Evolutionary conservation across 179 eudicot genomes (phyloP), one percentile per base, ranked within the genome.

Genomic region (Silene vulgaris): DNA sequence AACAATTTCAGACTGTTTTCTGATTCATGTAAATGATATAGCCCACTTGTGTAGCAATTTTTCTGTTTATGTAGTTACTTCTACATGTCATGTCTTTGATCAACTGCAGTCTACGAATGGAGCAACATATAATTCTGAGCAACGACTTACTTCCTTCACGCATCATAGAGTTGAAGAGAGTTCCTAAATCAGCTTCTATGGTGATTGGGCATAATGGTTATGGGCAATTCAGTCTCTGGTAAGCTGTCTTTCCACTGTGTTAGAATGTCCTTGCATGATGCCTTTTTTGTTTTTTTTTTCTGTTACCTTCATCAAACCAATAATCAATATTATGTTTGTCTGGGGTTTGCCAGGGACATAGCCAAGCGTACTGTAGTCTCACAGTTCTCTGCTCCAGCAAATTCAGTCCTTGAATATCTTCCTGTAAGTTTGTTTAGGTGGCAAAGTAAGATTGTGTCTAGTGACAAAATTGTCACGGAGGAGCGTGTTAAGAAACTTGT

Each of bases 181-280:
- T 95, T 78, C 97, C 97, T 59, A 82, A 85, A 28, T 81, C 79
- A 54, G 73, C 86, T 74, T 70, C 82, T 72, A 83, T 92, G 77
- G 83, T 95, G 68, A 65, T 95, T 80, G 97, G 99, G 72, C 97
- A 95, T 80, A 92, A 93, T 79, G 97, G 97, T 65, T 86, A 84
- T 80, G 99, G 97, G 69, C 91, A 89, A 43, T 95, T 95, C 73
- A 83, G 89, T 80, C 71, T 95, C 62, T 95, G 99, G 97, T 95
- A 90, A 77, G 87, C 77, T 72, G 74, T 60, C 59, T 35, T 60
- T 19, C 23, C 2, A 30, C 17, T 37, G 20, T 3, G 70, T 17
- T 28, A 56, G 3, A 74, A 43, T 28, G 40, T 71, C 63, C 8
- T 59, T 60, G 23, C 28, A 1, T 52, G 11, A 9, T 68, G 32